Base-by-base conservation (phyloP, 257 asterid species). In the Sherardia arvensis region DNA sequence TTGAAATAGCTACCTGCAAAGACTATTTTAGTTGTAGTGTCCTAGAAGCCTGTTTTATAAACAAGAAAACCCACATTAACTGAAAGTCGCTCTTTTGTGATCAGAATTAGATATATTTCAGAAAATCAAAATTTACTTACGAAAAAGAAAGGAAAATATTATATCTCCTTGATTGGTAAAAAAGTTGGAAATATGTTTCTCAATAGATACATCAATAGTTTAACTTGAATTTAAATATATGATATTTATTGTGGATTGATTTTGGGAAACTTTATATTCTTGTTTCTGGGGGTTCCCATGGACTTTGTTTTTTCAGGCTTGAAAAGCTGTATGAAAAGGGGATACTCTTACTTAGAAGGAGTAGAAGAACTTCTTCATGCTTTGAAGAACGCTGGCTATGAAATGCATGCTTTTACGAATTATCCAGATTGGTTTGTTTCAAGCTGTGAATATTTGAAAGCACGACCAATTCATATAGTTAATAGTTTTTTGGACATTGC, bases 401-500 rank as follows among this genome's bases (percentile, higher is more conserved):
- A 92, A 64, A 85, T 92, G 81, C 97, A 92, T 61, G 71, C 97
- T 74, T 73, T 82, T 53, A 88, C 98, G n/a, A 92, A 92, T 73
- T 92, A 92, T 77, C 98, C 98, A 57, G 73, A 79, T 66, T 92
- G 98, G 97, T 88, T 78, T 62, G 81, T 32, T 40, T 48, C 61
- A 21, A 61, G 56, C 63, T 54, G 48, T 54, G 48, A 65, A 66
- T 72, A 20, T 54, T 8, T 53, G 49, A 45, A 68, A 56, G 56
- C 66, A 58, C 53, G 60, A 54, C 69, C 57, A 57, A 32, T 40
- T 74, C 59, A 72, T 60, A 62, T 64, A 20, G 28, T 49, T 53
- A 48, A 69, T 14, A 67, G 65, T 59, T 48, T 63, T 56, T 61
- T 49, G 22, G 57, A 59, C 65, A 23, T 69, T 73, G 74, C 79